Evolutionary conservation across 306 rosid genomes (phyloP), one percentile per base, ranked within the genome.

Genomic region (Amphicarpaea edgeworthii): DNA sequence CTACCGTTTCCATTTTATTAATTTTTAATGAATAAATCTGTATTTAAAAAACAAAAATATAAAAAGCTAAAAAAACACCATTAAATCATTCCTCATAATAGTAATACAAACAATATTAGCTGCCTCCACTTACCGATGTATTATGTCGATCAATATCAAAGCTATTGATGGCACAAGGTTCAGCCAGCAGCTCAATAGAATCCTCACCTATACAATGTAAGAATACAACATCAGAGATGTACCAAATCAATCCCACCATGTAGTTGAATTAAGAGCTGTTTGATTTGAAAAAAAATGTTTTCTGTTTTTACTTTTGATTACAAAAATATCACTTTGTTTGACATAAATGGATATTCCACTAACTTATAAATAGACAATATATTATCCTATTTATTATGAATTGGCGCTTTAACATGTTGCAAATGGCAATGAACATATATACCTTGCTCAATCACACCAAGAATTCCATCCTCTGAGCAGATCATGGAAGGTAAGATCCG

Each of bases 381-480:
- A 17, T 7, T 73, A 26, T 81, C 73, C 40, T 6, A 34, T 34
- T 34, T 2, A 34, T 34, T 6, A 6, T 34, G 40, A 34, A 6
- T 7, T 7, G 40, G n/a, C 57, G 70, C 55, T 70, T 15, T 16
- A 73, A 50, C 71, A 69, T 40, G 82, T 7, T 46, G 64, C 54
- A 62, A 71, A 74, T 34, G 20, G 47, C 30, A 75, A 70, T 11
- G 26, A 41, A 63, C 20, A 69, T 12, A 20, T 45, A 59, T 86
- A 94, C 98, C 97, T 89, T 94, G 95, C 75, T 92, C 92, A 62
- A 90, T 77, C 63, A 88, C 83, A 12, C 88, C 90, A 64, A 94
- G 87, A 79, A 94, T 94, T 63, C 98, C 97, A 26, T 94, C 98
- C 85, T 94, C 98, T 4, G 98, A 88, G 85, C 97, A 94, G 64